Evolutionary conservation across 768 basidiomycete species (phyloP), one percentile per base, ranked within the genome.

Genomic region (Termitomyces sp.): DNA sequence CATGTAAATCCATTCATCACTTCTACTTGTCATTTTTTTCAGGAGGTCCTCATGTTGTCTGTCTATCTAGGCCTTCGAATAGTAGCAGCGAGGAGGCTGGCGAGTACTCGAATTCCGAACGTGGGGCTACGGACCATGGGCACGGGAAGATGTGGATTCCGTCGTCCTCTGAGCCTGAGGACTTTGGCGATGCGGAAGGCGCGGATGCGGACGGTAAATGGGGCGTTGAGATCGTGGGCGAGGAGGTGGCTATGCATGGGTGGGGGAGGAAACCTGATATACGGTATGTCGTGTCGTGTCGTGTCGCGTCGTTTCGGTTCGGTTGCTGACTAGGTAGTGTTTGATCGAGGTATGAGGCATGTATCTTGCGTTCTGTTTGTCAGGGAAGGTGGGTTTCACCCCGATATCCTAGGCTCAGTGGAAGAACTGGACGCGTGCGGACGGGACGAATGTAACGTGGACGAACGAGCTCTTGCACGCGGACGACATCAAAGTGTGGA

Each of bases 391-490:
- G 9, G n/a, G 16, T n/a, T 18, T 18, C 10, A 7, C 38, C 7
- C 30, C 14, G 33, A 44, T 51, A 41, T 41, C 14, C 8, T 24
- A 85, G 82, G 78, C 82, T 4, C 69, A 72, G 59, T 85, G 84
- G 84, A 72, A 67, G 20, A 68, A 71, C 40, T 86, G 84, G 84
- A 36, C 63, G 2, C 79, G 83, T 26, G 43, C 56, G 1, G 79
- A 85, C 61, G 80, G 78, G 0, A 79, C 83, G 7, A 80, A 79
- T 60, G 79, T 77, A 2, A 84, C 84, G 7, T 86, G 83, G 83
- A 66, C 77, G 40, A 68, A 66, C 24, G 64, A 66, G 14, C 58
- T 61, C 9, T 46, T 60, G 7, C 57, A 62, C 48, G 58, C 46
- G 26, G 40, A 60, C n/a, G 60, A 67, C 33, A 62, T 65, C 35